phyloP scores from a whole-genome alignment of 192 early-diverging fungal genomes.

The Coemansia sp. region DNA sequence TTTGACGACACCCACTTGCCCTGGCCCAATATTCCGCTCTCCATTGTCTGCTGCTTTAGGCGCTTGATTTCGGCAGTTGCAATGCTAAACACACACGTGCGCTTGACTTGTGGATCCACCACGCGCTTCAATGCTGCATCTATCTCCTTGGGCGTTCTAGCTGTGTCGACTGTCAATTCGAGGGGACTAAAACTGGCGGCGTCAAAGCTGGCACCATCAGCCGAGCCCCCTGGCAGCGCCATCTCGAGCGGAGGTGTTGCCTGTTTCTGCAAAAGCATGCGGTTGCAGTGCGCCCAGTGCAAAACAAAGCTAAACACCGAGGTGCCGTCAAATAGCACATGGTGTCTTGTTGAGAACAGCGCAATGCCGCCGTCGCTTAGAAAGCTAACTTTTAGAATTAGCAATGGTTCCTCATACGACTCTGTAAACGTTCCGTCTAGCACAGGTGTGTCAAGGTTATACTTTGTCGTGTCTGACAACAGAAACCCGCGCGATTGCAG shows the following conservation, averaged over 20 bases:
- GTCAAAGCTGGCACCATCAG: too few species aligned
- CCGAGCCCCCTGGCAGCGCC: not conserved
- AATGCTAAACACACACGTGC: conserved; percentile 22
- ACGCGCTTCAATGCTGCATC: not conserved
- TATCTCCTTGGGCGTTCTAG: conserved; percentile 6
- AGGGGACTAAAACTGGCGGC: too few species aligned
- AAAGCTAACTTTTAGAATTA: conserved; percentile 29
- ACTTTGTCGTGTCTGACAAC: conserved; percentile 2
- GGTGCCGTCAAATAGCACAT: conserved; percentile 37
- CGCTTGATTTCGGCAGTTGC: not conserved
- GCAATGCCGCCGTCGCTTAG: conserved; percentile 30
- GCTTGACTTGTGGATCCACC: not conserved
- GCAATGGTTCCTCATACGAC: conserved; percentile 12
- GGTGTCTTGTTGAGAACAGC: conserved; percentile 21
- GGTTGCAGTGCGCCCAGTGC: conserved; percentile 27
- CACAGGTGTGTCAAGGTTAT: conserved; percentile 10
- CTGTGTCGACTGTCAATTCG: conserved; percentile 26
- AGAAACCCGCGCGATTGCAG: conserved; percentile 8
- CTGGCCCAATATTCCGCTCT: conserved; percentile 12
- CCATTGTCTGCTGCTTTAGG: conserved; percentile 7
- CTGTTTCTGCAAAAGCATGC: not conserved
- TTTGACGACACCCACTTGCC: conserved; percentile 37
- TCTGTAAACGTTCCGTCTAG: conserved; percentile 10
- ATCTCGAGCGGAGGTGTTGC: not conserved
- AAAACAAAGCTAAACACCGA: conserved; percentile 29